Evolutionary conservation across 768 basidiomycete species (phyloP).

Genomic region (Phlebiopsis gigantea): DNA sequence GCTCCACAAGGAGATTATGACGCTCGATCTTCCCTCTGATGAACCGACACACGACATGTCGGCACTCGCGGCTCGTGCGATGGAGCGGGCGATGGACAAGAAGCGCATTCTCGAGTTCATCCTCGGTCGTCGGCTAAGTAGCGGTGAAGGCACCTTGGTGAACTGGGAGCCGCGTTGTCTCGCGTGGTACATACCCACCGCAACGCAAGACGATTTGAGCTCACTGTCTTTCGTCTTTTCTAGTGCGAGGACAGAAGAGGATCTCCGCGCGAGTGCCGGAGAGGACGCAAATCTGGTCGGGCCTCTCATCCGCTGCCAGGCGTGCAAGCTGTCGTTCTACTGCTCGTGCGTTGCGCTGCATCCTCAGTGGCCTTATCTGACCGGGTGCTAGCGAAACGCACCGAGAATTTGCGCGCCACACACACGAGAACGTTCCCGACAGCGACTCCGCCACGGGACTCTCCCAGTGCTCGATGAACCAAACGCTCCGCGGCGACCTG

Average conservation of each 20-base stretch:
- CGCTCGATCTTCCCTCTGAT: not conserved
- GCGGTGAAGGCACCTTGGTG: not conserved
- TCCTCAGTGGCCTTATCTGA: not conserved
- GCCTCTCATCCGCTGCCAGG: not conserved
- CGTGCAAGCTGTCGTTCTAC: not conserved
- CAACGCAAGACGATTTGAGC: not conserved
- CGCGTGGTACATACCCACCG: not conserved
- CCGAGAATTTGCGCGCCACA: not conserved
- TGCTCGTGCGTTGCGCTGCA: not conserved
- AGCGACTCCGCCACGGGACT: not conserved
- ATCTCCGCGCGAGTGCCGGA: not conserved
- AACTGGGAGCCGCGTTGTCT: not conserved
- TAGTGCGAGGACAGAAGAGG: not conserved
- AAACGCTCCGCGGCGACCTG: not conserved
- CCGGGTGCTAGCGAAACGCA: not conserved
- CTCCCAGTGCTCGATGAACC: not conserved
- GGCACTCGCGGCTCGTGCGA: not conserved
- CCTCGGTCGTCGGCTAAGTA: not conserved
- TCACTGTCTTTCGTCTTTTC: not conserved
- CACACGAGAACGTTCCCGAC: not conserved
- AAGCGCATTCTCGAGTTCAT: not conserved
- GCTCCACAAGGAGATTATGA: not conserved
- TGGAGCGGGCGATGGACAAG: not conserved
- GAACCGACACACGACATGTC: not conserved
- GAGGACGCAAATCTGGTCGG: not conserved